Base-by-base conservation (phyloP, 169 alveolate genomes). In the Babesia ovis region DNA sequence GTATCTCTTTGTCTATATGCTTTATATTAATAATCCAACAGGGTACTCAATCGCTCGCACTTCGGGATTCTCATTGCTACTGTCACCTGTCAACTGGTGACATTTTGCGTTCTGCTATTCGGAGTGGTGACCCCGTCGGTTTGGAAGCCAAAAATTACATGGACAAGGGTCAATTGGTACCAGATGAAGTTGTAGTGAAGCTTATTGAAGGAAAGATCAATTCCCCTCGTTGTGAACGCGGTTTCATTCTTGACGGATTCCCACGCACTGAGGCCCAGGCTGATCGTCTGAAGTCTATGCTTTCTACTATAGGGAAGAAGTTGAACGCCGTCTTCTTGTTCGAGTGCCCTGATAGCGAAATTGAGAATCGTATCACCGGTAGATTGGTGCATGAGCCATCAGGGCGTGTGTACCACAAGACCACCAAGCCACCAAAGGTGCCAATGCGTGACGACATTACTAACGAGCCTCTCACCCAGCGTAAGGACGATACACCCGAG, bases 181-280 rank as follows among this genome's bases (percentile, higher is more conserved):
- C 94, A 37, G 98, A 96, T 77, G 96, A 94, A 11, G 71, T 93
- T 42, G 95, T 95, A 41, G 71, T 94, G 54, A 87, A 91, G 35
- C 68, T 95, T 56, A 93, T 96, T 42, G 92, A 93, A 50, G 93
- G 91, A 41, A 92, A 92, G 60, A 71, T 95, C 68, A 92, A 89
- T 25, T 77, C 95, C 66, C 96, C 97, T 22, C 84, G 81, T 56
- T 93, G 97, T 80, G 84, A 80, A 68, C 77, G 95, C 61, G 99
- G 99, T 27, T 93, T 94, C 43, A 93, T 96, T 68, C 87, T 96
- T 34, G 99, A 96, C 80, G 99, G 99, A 6, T 96, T 93, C 87
- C 98, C 98, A 25, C 88, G 98, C 77, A 94, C 95, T 62, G 88
- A 90, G 34, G 84, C 92, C 55, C 97, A 96, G 77, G 98, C 98